Conservation (phyloP, 352 stramenopile species). For the Pythium insidiosum region DNA sequence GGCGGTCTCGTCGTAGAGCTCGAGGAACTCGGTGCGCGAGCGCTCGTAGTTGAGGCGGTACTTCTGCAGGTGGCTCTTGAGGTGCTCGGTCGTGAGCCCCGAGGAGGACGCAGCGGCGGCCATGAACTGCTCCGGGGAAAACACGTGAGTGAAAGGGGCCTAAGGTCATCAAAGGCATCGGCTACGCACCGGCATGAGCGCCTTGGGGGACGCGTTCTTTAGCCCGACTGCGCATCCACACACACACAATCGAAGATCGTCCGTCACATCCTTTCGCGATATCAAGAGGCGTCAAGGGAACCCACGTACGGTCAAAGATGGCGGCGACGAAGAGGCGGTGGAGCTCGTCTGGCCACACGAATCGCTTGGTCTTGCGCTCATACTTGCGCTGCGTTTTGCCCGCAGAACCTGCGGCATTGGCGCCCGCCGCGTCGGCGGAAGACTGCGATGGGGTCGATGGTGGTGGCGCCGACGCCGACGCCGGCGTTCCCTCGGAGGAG, state of each 20-base stretch:
- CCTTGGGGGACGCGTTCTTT: constrained; percentile 82
- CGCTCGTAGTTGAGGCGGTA: constrained; percentile 84
- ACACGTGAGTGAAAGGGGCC: too few relatives aligned
- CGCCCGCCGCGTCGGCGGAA: too few relatives aligned
- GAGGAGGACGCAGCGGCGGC: constrained; percentile 33
- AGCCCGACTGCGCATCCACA: constrained; percentile 41
- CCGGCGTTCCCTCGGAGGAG: background rate
- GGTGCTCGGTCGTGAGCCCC: constrained; percentile 73
- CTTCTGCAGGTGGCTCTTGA: constrained; percentile 86
- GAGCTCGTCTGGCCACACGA: constrained; percentile 83
- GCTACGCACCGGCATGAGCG: constrained; percentile 53
- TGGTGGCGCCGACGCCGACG: background rate
- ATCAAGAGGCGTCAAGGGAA: constrained; percentile 1
- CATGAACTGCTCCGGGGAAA: constrained; percentile 74
- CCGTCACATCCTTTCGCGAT: background rate
- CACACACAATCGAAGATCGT: background rate
- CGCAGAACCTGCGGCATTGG: too few relatives aligned
- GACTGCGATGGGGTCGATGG: background rate
- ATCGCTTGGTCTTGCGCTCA: constrained; percentile 83
- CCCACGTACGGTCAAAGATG: constrained; percentile 71
- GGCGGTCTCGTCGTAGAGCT: constrained; percentile 73
- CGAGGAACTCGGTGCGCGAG: constrained; percentile 73
- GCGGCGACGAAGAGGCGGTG: constrained; percentile 82
- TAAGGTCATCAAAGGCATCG: too few relatives aligned
- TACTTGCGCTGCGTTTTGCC: constrained; percentile 69